Evolutionary conservation across 2,329 filamentous ascomycete genomes (phyloP), one percentile per base, ranked within the genome.

Genomic region (Sclerotinia minor): DNA sequence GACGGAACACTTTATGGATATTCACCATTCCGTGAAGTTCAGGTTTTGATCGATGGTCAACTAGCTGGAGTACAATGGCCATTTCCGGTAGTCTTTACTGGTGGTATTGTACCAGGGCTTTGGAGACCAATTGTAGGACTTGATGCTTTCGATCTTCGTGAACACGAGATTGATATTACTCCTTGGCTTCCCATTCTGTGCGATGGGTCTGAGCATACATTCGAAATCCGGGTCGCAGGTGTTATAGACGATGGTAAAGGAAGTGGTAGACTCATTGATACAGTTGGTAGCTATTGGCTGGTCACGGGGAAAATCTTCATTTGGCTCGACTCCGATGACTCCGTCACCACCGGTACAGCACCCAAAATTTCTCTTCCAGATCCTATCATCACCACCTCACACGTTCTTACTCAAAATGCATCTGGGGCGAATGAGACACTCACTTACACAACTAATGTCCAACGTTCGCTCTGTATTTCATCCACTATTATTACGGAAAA

Each of bases 161-260:
- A 95, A 76, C 87, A 92, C 71, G 90, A 95, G 76, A 91, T 96
- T 70, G 92, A 96, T 74, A 87, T 96, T 59, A 89, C 91, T 1
- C 88, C 91, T 0, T 95, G 89, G 81, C 80, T 95, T 3, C 86
- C 89, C 0, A 68, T 89, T 1, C 81, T 95, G 0, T 88, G 85
- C 71, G 87, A 94, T 73, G 89, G 87, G 0, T 72, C 80, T 2
- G 72, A 81, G 8, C 91, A 94, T 76, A 86, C 80, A 0, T 92
- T 94, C 74, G 83, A 86, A 65, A 87, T 96, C 61, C 81, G 83
- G 26, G 83, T 95, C 5, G 83, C 83, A 0, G 91, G 90, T 0
- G 79, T 94, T 11, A 78, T 87, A 57, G 86, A 91, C 70, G 79
- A 77, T 64, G 81, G 81, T 1, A 76, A 79, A 17, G 82, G 81